phyloP scores from a whole-genome alignment of 768 basidiomycete species.

The Auriscalpium vulgare region DNA sequence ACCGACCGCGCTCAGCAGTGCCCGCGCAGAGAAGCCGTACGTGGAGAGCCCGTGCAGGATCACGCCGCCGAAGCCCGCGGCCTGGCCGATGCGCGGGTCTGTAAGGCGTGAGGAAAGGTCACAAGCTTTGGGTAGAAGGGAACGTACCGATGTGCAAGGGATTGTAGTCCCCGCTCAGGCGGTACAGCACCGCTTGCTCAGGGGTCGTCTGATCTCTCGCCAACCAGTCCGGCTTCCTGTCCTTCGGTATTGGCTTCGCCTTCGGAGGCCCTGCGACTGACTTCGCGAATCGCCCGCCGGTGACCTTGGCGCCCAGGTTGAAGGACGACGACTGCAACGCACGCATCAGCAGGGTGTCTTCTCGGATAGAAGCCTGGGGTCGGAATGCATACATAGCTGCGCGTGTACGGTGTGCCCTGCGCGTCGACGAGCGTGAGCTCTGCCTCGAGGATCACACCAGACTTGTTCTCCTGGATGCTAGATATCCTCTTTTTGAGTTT shows the following conservation, averaged over 20 bases:
- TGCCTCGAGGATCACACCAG: slow-evolving; percentile 61
- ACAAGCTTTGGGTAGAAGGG: neutral
- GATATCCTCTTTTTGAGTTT: slow-evolving; percentile 56
- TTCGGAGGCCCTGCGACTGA: slow-evolving; percentile 28
- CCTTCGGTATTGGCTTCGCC: slow-evolving; percentile 29
- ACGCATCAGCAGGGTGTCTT: neutral
- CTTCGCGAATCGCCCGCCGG: slow-evolving; percentile 32
- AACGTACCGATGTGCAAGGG: slow-evolving; percentile 39
- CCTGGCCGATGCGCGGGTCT: slow-evolving; percentile 71
- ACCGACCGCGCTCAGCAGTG: slow-evolving; percentile 56
- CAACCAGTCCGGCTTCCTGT: slow-evolving; percentile 32
- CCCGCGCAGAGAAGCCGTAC: slow-evolving; percentile 77
- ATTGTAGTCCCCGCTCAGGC: slow-evolving; percentile 47
- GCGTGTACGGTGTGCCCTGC: slow-evolving; percentile 37
- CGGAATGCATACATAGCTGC: slow-evolving; percentile 29
- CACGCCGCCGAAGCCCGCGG: slow-evolving; percentile 72
- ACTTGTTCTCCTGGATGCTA: slow-evolving; percentile 77
- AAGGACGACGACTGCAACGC: slow-evolving; percentile 29
- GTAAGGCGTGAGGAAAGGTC: neutral
- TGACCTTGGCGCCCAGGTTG: slow-evolving; percentile 35
- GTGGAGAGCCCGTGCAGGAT: slow-evolving; percentile 82
- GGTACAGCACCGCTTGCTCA: slow-evolving; percentile 39
- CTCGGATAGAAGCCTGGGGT: neutral
- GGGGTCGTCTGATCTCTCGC: slow-evolving; percentile 31
- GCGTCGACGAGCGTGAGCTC: slow-evolving; percentile 61